Percentiles rank a stretch among this genome's conserved stretches.
Evolutionary conservation across 805 yeast genomes (phyloP).

Genomic region (Hanseniaspora thailandica): DNA sequence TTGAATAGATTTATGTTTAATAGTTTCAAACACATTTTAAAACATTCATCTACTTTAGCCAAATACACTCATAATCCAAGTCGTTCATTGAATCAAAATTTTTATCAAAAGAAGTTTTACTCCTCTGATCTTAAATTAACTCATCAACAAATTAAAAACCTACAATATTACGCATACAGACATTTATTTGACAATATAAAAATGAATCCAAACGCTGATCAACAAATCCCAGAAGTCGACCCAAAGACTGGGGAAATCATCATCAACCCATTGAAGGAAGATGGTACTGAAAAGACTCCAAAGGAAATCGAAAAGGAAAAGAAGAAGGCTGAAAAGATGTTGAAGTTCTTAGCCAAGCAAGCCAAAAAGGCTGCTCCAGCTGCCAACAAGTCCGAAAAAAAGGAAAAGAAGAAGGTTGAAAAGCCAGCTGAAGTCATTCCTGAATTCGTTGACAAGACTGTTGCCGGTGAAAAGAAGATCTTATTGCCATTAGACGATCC

Average conservation of each 20-base stretch:
- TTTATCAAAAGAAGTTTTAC: neutral
- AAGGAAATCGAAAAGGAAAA: conserved; percentile 78
- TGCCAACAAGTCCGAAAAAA: conserved; percentile 33
- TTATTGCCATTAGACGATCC: conserved; percentile 83
- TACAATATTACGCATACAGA: neutral
- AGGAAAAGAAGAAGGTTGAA: conserved; percentile 60
- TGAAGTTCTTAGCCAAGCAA: conserved; percentile 75
- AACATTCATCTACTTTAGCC: neutral
- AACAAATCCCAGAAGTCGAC: conserved; percentile 26
- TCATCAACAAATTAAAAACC: conserved; percentile 3
- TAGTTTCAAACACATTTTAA: neutral
- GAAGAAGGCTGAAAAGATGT: conserved; percentile 76
- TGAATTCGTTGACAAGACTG: conserved; percentile 75
- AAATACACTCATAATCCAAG: neutral
- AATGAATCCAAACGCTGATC: conserved; percentile 14
- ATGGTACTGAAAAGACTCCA: conserved; percentile 50
- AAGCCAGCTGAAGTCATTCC: conserved; percentile 61
- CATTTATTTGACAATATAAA: conserved; percentile 2
- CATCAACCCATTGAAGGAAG: conserved; percentile 31
- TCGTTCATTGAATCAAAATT: neutral
- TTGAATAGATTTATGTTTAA: neutral
- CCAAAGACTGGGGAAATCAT: conserved; percentile 30
- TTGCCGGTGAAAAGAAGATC: conserved; percentile 81
- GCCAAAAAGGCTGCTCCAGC: conserved; percentile 42
- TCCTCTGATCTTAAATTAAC: neutral